Base-by-base conservation (phyloP, 768 basidiomycete genomes). In the Suillus plorans region DNA sequence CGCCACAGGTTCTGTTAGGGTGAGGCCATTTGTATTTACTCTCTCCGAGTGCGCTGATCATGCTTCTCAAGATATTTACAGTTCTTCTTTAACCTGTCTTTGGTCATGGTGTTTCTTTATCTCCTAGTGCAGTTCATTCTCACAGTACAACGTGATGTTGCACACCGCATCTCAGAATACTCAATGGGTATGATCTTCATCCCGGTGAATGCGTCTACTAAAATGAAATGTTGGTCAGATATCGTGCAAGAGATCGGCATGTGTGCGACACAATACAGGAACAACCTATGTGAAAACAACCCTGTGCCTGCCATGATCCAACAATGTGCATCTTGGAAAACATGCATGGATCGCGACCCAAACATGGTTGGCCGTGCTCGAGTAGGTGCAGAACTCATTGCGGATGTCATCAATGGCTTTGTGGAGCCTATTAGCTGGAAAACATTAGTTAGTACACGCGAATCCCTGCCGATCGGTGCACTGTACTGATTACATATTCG, bases 381-480 rank as follows among this genome's bases (percentile, higher is more conserved):
- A 70, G 90, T 99, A 68, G 89, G 92, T 52, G 95, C 96, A 64
- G 95, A 98, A 81, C 87, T 97, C 64, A 89, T 99, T 76, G 97
- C 94, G 61, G 96, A 97, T 73, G 91, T 98, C 52, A 89, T 98
- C 67, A 97, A 98, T 74, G 89, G 94, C 1, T 99, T 99, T 73
- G 92, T 99, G 16, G 97, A 99, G 73, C 91, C 92, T 58, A 96
- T 99, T 78, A 95, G 91, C 75, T 98, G 95, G 94, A 97, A 96
- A 80, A 95, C 95, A 14, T 79, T 98, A 76, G 97, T 94, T 67
- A 77, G 91, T 78, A 36, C 63, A 45, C 61, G 55, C 65, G 25
- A 45, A 57, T 52, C 14, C 34, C 22, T 22, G 37, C 7, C 22
- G 42, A 64, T 39, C 18, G 12, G 16, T 36, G 16, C 4, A 25